These are phyloP conservation scores for Lepraria neglecta DNA, from an alignment of 495 filamentous ascomycete species.

Conservation along the genomic window DNA sequence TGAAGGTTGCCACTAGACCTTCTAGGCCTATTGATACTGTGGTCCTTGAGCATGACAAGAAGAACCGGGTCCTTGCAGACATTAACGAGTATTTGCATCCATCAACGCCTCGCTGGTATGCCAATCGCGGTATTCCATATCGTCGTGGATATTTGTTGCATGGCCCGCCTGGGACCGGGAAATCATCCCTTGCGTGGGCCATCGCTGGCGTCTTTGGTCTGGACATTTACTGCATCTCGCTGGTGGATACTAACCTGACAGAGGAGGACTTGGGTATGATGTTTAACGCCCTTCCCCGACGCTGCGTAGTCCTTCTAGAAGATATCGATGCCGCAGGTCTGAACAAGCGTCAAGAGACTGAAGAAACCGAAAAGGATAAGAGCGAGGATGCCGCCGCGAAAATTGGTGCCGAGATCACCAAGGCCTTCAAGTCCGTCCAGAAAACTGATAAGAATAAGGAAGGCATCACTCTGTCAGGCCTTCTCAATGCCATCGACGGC, in stretches of 20 bases:
- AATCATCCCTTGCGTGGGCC: slow-evolving; percentile 56
- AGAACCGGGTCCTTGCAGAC: slow-evolving; percentile 64
- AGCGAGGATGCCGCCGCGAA: slow-evolving; percentile 21
- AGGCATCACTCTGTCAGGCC: slow-evolving; percentile 63
- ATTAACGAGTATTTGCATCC: slow-evolving; percentile 85
- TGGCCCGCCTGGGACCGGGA: slow-evolving; percentile 66
- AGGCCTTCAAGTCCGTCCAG: slow-evolving; percentile 23
- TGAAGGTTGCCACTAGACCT: slow-evolving; percentile 59
- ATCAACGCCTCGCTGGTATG: slow-evolving; percentile 48
- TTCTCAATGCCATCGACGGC: slow-evolving; percentile 81
- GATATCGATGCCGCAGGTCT: slow-evolving; percentile 60
- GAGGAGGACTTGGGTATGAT: slow-evolving; percentile 42
- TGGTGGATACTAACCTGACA: slow-evolving; percentile 48
- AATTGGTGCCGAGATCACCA: slow-evolving; percentile 20
- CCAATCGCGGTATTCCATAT: slow-evolving; percentile 61
- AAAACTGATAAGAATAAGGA: slow-evolving; percentile 23
- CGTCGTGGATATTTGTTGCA: slow-evolving; percentile 55
- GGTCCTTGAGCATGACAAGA: slow-evolving; percentile 68
- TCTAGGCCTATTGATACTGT: slow-evolving; percentile 78
- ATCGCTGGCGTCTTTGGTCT: slow-evolving; percentile 59
- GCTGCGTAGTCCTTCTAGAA: slow-evolving; percentile 60
- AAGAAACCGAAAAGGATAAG: slow-evolving; percentile 14
- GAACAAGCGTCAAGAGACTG: slow-evolving; percentile 22
- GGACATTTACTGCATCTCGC: slow-evolving; percentile 56
- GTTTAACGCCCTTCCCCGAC: slow-evolving; percentile 52